A percentile compares a stretch with the other conserved stretches of the same genome.
Evolutionary conservation across 352 stramenopile species (phyloP).

Genomic region (Phytophthora rubi): DNA sequence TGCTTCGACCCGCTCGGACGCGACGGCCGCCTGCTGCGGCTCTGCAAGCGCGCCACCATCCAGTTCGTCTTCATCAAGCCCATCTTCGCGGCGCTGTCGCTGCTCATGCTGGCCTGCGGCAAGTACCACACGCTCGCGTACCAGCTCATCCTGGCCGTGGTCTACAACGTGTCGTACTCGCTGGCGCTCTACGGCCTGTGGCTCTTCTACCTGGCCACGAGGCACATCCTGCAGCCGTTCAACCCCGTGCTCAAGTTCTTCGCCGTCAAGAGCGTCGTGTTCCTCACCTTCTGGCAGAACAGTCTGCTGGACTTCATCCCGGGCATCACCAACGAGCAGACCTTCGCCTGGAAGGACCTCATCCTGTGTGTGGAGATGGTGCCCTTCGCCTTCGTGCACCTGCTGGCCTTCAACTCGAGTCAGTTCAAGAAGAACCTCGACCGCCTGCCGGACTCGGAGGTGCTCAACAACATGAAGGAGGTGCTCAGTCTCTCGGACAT

Average conservation of each 20-base stretch:
- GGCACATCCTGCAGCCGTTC: constrained; percentile 85
- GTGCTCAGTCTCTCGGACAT: constrained; percentile 84
- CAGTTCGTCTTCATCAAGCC: constrained; percentile 94
- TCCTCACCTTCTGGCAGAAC: constrained; percentile 94
- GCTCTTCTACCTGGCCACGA: constrained; percentile 92
- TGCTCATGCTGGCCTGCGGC: constrained; percentile 81
- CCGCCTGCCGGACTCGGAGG: constrained; percentile 72
- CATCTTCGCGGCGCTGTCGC: constrained; percentile 84
- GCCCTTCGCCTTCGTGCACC: constrained; percentile 77
- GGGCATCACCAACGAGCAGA: constrained; percentile 85
- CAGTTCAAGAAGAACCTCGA: constrained; percentile 87
- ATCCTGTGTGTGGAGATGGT: constrained; percentile 92
- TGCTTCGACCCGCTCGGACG: constrained; percentile 79
- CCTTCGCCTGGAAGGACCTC: constrained; percentile 92
- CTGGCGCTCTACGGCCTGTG: constrained; percentile 90
- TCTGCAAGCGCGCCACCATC: constrained; percentile 91
- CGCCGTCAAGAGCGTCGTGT: constrained; percentile 92
- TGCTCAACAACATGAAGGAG: constrained; percentile 91
- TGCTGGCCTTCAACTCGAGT: constrained; percentile 79
- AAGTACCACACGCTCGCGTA: constrained; percentile 83
- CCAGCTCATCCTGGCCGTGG: constrained; percentile 80
- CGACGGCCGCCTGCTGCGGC: constrained; percentile 81
- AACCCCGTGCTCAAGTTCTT: constrained; percentile 94
- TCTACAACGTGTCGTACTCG: constrained; percentile 94
- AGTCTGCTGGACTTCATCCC: constrained; percentile 87